Conservation (phyloP, 1,139 yeast species). For the Taphrina flavorubra region DNA sequence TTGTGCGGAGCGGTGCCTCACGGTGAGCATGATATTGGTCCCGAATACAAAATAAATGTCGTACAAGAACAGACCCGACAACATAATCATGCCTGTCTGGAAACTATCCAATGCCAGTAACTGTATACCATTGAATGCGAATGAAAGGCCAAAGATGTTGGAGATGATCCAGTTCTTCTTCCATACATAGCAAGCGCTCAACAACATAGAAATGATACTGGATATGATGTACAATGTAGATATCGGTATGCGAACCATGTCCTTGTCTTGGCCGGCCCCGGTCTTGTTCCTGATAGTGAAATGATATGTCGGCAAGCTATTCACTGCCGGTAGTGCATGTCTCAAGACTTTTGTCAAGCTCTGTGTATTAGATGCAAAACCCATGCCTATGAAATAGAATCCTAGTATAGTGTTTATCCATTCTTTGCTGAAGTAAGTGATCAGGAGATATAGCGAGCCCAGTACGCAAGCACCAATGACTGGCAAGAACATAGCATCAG, state of each 20-base stretch:
- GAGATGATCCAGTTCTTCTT: conserved; percentile 53
- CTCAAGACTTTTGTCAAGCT: conserved; percentile 22
- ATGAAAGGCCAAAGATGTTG: conserved; percentile 53
- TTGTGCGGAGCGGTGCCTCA: conserved; percentile 46
- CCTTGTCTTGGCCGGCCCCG: conserved; percentile 44
- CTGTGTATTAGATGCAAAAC: conserved; percentile 48
- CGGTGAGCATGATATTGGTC: conserved; percentile 66
- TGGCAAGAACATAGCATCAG: conserved; percentile 50
- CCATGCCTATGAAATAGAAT: conserved; percentile 1
- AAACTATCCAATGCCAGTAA: conserved; percentile 54
- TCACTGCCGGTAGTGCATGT: conserved; percentile 44
- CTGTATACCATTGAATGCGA: conserved; percentile 55
- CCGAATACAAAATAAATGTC: conserved; percentile 72
- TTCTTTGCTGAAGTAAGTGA: conserved; percentile 17
- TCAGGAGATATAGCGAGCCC: conserved; percentile 3
- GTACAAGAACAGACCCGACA: conserved; percentile 62
- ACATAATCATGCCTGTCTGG: conserved; percentile 56
- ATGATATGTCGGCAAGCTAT: conserved; percentile 49
- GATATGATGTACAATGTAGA: not conserved
- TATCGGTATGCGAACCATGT: not conserved
- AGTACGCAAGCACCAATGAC: conserved; percentile 9
- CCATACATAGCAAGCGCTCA: conserved; percentile 48
- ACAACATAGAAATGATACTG: conserved; percentile 38
- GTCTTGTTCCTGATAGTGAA: conserved; percentile 41
- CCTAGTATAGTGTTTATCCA: conserved; percentile 17